These are phyloP conservation scores for Alternaria infectoria DNA, from an alignment of 2,329 filamentous ascomycete genomes.

Conservation along the genomic window DNA sequence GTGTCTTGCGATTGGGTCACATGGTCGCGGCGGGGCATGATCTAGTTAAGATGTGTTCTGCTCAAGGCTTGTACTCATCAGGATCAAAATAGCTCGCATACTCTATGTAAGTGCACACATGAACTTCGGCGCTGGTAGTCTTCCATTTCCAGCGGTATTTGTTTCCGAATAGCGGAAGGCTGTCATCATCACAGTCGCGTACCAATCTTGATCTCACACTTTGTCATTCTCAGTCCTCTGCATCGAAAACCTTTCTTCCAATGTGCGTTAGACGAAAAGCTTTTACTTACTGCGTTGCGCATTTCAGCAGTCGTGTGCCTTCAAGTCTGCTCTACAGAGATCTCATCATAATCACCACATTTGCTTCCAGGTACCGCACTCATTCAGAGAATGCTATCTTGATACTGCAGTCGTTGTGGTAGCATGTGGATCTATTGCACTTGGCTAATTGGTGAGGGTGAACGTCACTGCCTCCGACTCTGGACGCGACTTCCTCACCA, in stretches of 20 bases:
- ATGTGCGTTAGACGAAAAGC: background rate
- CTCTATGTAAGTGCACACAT: background rate
- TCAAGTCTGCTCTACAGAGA: background rate
- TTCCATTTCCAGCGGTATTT: background rate
- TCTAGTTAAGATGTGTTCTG: background rate
- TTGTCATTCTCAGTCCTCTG: background rate
- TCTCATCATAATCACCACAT: background rate
- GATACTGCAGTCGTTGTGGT: background rate
- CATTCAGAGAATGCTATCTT: rapidly evolving
- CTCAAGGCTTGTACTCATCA: background rate
- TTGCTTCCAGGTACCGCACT: background rate
- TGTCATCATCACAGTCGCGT: background rate
- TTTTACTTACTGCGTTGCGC: background rate
- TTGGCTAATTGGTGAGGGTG: background rate
- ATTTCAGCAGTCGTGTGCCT: background rate
- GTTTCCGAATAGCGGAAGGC: background rate
- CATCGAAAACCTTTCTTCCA: background rate
- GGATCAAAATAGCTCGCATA: background rate
- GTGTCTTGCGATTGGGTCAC: too few relatives aligned
- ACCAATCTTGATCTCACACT: background rate
- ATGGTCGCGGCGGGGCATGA: background rate
- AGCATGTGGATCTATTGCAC: background rate
- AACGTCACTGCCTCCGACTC: background rate
- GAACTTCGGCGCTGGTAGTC: background rate
- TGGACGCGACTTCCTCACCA: background rate